Conservation (phyloP, 1,284 basidiomycete species). For the Cryptococcus sp. region DNA sequence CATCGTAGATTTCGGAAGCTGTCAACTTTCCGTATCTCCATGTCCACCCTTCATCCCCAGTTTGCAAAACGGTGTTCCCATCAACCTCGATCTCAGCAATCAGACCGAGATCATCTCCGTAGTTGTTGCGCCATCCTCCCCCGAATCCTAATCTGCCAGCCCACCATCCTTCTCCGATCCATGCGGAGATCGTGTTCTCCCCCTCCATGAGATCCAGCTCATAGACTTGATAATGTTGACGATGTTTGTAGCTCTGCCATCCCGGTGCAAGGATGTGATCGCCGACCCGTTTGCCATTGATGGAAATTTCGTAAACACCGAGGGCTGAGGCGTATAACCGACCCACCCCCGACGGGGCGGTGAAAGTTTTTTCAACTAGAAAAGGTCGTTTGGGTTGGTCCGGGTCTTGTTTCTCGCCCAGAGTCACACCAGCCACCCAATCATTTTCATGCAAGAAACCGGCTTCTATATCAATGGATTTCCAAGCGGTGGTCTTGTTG, state of each 20-base stretch:
- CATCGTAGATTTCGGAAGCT: constrained; percentile 31
- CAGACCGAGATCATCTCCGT: constrained; percentile 19
- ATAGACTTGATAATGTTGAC: constrained; percentile 31
- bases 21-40: constrained; percentile 29
- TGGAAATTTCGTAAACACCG: constrained; percentile 28
- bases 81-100: constrained; percentile 24
- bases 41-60: constrained; percentile 20
- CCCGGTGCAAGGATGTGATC: constrained; percentile 34
- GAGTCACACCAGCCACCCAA: constrained; percentile 22
- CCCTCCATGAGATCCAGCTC: constrained; percentile 19
- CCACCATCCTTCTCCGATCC: constrained; percentile 38
- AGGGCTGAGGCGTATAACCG: constrained; percentile 34
- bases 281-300: constrained; percentile 31
- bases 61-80: constrained; percentile 9
- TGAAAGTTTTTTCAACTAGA: constrained; percentile 10
- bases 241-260: constrained; percentile 37
- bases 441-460: constrained; percentile 19
- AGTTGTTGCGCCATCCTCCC: constrained; percentile 22
- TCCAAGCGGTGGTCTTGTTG: constrained; percentile 13
- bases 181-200: constrained; percentile 21
- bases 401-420: constrained; percentile 2
- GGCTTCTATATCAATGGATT: constrained; percentile 18
- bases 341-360: neutral
- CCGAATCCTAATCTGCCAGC: constrained; percentile 19
- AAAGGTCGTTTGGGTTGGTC: constrained; percentile 23